phyloP scores from a whole-genome alignment of 2,329 filamentous ascomycete species.

The Huntiella bhutanensis region DNA sequence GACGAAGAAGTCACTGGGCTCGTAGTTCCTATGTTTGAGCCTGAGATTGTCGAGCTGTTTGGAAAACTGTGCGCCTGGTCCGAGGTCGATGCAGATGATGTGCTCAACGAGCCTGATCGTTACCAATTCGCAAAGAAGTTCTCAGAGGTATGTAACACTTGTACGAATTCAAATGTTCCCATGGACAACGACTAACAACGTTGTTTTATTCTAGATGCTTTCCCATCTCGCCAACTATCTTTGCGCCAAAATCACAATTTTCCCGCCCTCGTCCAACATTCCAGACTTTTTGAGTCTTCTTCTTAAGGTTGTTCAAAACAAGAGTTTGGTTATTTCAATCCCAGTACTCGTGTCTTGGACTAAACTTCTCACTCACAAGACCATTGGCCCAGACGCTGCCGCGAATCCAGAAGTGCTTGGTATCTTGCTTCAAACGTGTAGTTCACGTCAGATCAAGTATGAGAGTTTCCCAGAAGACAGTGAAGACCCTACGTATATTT shows the following conservation, averaged over 20 bases:
- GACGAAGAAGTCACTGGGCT: conserved; percentile 63
- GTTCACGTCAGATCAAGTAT: conserved; percentile 66
- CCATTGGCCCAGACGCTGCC: conserved; percentile 45
- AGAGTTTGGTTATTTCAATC: conserved; percentile 83
- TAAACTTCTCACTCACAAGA: conserved; percentile 52
- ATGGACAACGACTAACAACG: neutral
- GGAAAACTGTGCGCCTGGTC: conserved; percentile 65
- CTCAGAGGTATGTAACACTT: conserved; percentile 47
- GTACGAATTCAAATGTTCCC: neutral
- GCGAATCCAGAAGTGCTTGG: conserved; percentile 45
- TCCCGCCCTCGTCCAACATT: conserved; percentile 46
- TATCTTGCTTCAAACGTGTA: conserved; percentile 64
- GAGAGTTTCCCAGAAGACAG: conserved; percentile 71
- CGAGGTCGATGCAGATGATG: conserved; percentile 56
- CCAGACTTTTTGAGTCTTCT: conserved; percentile 63
- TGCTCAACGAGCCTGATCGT: conserved; percentile 57
- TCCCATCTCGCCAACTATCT: conserved; percentile 72
- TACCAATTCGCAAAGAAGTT: conserved; percentile 88
- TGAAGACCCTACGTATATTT: conserved; percentile 58
- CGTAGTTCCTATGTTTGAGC: conserved; percentile 60
- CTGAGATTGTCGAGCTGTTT: conserved; percentile 51
- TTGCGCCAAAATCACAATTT: conserved; percentile 51
- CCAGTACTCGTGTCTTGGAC: conserved; percentile 83
- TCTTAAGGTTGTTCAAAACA: conserved; percentile 59
- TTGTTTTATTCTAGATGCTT: conserved; percentile 39